A percentile compares a stretch with the other conserved stretches of the same genome.
Conservation (phyloP, 2,329 filamentous ascomycete species). For the Aspergillus pseudotamarii region DNA sequence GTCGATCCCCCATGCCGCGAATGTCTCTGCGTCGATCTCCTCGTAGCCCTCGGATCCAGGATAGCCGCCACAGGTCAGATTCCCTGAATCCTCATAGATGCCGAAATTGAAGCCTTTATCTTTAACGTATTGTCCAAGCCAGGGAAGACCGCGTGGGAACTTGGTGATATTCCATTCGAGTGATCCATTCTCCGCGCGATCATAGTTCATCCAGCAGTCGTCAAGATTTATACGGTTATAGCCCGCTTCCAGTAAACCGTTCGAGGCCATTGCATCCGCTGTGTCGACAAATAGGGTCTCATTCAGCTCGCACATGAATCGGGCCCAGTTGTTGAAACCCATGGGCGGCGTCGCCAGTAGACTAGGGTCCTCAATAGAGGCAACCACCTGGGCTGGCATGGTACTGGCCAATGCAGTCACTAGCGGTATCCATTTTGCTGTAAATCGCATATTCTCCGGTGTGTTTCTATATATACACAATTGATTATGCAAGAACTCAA, state of each 20-base stretch:
- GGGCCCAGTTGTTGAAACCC: conserved; percentile 58
- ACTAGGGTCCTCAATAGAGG: conserved; percentile 22
- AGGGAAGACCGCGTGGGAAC: conserved; percentile 49
- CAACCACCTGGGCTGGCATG: not conserved
- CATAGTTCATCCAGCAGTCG: conserved; percentile 48
- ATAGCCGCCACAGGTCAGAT: conserved; percentile 48
- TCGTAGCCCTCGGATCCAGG: conserved; percentile 48
- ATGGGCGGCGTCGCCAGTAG: conserved; percentile 49
- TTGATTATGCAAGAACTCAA: accelerated
- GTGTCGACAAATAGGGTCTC: conserved; percentile 53
- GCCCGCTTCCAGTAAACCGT: conserved; percentile 44
- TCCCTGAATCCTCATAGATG: conserved; percentile 52
- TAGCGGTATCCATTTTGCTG: not conserved
- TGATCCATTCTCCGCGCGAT: conserved; percentile 40
- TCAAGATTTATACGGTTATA: conserved; percentile 50
- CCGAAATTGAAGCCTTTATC: conserved; percentile 47
- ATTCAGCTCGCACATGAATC: conserved; percentile 53
- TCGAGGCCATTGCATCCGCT: conserved; percentile 49
- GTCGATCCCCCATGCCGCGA: conserved; percentile 44
- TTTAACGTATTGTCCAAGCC: conserved; percentile 45
- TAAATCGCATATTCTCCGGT: not conserved
- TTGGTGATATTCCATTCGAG: conserved; percentile 46
- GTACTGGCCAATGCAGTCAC: not conserved
- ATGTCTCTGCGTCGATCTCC: conserved; percentile 45
- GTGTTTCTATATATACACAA: not conserved